Base-by-base conservation (phyloP, 345 rosid species). In the Rhodamnia rubescens region DNA sequence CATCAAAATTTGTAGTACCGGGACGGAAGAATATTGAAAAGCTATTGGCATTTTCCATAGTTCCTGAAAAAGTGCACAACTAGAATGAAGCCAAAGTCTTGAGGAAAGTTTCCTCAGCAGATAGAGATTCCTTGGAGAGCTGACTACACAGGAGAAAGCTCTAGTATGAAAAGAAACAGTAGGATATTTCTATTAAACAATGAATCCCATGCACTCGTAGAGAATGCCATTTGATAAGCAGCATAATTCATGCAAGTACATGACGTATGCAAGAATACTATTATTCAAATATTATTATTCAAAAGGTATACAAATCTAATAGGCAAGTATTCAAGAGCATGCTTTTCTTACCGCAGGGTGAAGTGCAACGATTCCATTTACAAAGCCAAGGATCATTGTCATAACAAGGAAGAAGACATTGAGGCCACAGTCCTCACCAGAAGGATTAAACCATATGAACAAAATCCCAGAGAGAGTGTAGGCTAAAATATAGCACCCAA, bases 371-470 rank as follows among this genome's bases (percentile, higher is more conserved):
- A 95, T 83, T 50, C 91, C 98, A 50, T 93, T 93, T 84, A 84
- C 89, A 84, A 97, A 93, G 83, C 98, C 96, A 75, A 97, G 94
- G 88, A 95, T 86, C 98, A 97, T 94, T 13, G 97, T 92, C 98
- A 95, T 90, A 85, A 94, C 94, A 47, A 97, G 90, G 92, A 97
- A 97, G 95, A 96, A 97, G 88, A 96, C 89, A 84, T 97, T 97
- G 57, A 97, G 95, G 83, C 98, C 96, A 32, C 99, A 97, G 84
- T 95, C 97, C 52, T 96, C 88, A 69, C 99, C 97, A n/a, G 99
- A 93, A 61, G 99, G 99, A 89, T 96, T 92, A 89, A 97, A 97
- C 99, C 99, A 96, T n/a, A 96, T 92, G 91, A 97, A 96, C 88
- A 97, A 55, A 74, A 96, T 74, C 83, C 98, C 99, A 81, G 98